phyloP scores from a whole-genome alignment of 495 filamentous ascomycete genomes.

The Xylaria curta region DNA sequence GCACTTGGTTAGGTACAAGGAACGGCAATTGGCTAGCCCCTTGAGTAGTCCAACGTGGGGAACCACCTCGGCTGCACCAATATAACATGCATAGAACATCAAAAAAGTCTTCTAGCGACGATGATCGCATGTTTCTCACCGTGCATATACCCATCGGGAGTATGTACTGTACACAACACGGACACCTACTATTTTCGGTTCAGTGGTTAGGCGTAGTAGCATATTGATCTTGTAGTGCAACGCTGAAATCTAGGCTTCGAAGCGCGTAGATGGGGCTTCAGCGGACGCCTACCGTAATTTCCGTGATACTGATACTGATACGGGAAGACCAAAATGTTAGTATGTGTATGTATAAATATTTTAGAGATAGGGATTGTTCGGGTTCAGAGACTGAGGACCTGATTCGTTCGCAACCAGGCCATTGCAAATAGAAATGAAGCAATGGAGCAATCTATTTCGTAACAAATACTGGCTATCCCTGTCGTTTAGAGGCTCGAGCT shows the following conservation, averaged over 20 bases:
- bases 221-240: background rate
- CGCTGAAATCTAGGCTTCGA: conserved; percentile 21
- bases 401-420: conserved; percentile 17
- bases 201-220: background rate
- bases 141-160: background rate
- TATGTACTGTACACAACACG: background rate
- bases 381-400: background rate
- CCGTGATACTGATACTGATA: background rate
- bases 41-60: conserved; percentile 14
- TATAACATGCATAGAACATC: conserved; percentile 7
- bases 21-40: conserved; percentile 9
- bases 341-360: background rate
- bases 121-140: background rate
- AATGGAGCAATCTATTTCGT: conserved; percentile 41
- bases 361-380: conserved; percentile 26
- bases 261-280: conserved; percentile 13
- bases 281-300: background rate
- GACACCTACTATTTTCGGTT: background rate
- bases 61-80: too few relatives aligned
- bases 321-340: background rate
- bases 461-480: conserved; percentile 34
- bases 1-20: conserved; percentile 6
- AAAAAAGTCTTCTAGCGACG: background rate
- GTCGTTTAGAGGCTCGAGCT: conserved; percentile 25
- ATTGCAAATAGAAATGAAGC: conserved; percentile 38